Base-by-base conservation (phyloP, 805 yeast species). In the Metschnikowia baotianmanensis region DNA sequence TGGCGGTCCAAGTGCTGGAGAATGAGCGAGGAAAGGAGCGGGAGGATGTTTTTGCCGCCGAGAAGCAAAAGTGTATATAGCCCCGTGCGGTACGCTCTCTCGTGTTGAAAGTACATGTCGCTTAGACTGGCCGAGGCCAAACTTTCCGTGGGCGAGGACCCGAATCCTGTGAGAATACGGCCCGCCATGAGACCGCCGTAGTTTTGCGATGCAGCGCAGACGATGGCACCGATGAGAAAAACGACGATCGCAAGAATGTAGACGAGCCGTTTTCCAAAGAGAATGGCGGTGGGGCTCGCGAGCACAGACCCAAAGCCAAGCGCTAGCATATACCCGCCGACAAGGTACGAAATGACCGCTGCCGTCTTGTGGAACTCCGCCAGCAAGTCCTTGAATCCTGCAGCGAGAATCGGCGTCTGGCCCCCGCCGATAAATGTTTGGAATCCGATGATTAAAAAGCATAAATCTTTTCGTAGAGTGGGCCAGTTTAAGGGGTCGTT, bases 401-500 rank as follows among this genome's bases (percentile, higher is more conserved):
- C 78, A 1, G 84, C 83, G 41, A 79, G 61, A 27, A 80, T 61
- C 3, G 85, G 78, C 3, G 81, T 71, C 57, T 76, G 80, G 23
- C 85, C 84, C 22, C 84, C 85, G 4, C 80, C 78, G 9, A 79
- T 60, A 49, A 79, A 75, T 10, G 78, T 74, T 46, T 75, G 82
- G 49, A 76, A 69, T 5, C 83, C 83, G 24, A 79, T 69, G 13
- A 72, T 72, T 9, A 68, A 48, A 29, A 79, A 59, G 6, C 82
- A 76, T 34, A 76, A 43, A 45, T 79, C 84, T 21, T 82, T 63
- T 29, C 76, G 65, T 78, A 81, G 76, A 6, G 69, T 51, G 1
- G 84, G 82, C 86, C 85, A 78, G 51, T 80, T 80, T 29, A 80
- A 62, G 2, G 86, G 86, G 47, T 80, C 86, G 50, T 80, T 78